Evolutionary conservation across 2,329 filamentous ascomycete species (phyloP).

Genomic region (Penicillium sp.): DNA sequence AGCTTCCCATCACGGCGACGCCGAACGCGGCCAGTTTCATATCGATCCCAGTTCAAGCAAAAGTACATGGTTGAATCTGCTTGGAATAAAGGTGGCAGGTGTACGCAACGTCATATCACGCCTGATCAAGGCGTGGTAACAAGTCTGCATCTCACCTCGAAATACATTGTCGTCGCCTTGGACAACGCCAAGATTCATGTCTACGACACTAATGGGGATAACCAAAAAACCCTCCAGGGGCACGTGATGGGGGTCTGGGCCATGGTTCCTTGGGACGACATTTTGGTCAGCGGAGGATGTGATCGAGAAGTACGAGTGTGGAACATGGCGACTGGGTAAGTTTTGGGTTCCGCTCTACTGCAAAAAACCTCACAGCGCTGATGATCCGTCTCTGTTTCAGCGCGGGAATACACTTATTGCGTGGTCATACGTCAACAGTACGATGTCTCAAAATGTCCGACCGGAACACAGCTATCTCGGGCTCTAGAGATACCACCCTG

Average conservation of each 20-base stretch:
- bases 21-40: constrained; percentile 72
- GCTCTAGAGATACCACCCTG: constrained; percentile 90
- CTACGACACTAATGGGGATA: constrained; percentile 87
- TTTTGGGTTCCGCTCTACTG: constrained; percentile 1
- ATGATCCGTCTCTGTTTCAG: constrained; percentile 45
- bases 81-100: constrained; percentile 88
- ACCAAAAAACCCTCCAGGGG: constrained; percentile 85
- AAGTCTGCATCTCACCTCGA: constrained; percentile 87
- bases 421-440: constrained; percentile 95
- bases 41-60: constrained; percentile 97
- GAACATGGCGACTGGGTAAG: constrained; percentile 89
- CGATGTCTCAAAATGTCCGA: constrained; percentile 98
- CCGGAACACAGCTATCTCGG: constrained; percentile 89
- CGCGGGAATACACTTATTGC: constrained; percentile 75
- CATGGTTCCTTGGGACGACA: constrained; percentile 97
- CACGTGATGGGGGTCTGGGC: constrained; percentile 99
- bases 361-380: neutral
- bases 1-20: constrained; percentile 40
- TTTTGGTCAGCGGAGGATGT: constrained; percentile 91
- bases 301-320: constrained; percentile 96
- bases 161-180: constrained; percentile 95
- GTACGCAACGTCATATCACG: constrained; percentile 83
- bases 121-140: constrained; percentile 97
- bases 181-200: constrained; percentile 99
- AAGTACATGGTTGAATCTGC: constrained; percentile 95